phyloP scores from a whole-genome alignment of 1,139 yeast genomes.

The Saccharomyces pastorianus region DNA sequence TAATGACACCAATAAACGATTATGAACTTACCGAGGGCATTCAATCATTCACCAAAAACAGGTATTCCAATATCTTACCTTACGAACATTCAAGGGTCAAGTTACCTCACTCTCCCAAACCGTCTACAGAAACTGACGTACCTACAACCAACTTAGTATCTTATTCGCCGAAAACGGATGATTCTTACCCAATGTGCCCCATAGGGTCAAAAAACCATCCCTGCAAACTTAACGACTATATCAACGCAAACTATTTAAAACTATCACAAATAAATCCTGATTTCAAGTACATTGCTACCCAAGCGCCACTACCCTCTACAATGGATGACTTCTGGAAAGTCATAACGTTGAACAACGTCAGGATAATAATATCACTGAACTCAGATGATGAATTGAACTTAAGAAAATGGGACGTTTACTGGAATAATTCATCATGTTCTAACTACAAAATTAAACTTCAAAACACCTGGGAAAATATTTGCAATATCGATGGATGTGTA shows the following conservation, averaged over 20 bases:
- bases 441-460: conserved; percentile 28
- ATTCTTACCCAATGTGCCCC: conserved; percentile 5
- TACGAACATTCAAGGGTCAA: conserved; percentile 74
- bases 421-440: conserved; percentile 34
- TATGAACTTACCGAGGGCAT: conserved; percentile 57
- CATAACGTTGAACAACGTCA: conserved; percentile 51
- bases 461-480: conserved; percentile 26
- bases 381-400: conserved; percentile 45
- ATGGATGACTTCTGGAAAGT: conserved; percentile 79
- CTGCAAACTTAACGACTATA: conserved; percentile 37
- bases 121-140: conserved; percentile 16
- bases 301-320: conserved; percentile 74
- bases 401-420: conserved; percentile 49
- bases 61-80: conserved; percentile 77
- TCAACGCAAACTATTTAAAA: conserved; percentile 53
- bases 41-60: conserved; percentile 61
- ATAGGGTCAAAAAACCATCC: background rate
- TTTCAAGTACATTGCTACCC: conserved; percentile 66
- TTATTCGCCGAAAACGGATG: background rate
- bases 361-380: conserved; percentile 64
- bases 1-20: conserved; percentile 30
- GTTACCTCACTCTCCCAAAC: conserved; percentile 32
- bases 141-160: background rate
- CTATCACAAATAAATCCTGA: conserved; percentile 33
- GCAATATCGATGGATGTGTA: conserved; percentile 29